Percentiles rank a stretch among this genome's conserved stretches.
Conservation (phyloP, 495 filamentous ascomycete genomes). For the Tuber aestivum region DNA sequence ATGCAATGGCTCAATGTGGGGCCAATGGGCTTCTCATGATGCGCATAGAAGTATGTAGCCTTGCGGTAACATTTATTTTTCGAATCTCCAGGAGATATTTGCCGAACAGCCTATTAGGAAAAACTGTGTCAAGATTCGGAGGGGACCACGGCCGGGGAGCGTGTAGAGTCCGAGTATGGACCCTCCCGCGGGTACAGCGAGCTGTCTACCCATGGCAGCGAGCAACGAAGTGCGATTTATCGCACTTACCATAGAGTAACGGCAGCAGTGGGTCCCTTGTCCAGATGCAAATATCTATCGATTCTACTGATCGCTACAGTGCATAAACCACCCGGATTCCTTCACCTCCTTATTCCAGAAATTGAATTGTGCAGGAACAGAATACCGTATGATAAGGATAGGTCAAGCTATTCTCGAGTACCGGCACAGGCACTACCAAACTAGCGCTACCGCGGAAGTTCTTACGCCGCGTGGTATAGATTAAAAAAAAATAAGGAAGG, state of each 20-base stretch:
- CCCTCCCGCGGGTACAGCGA: neutral
- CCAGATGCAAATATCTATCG: neutral
- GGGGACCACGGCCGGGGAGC: neutral
- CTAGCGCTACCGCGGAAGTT: neutral
- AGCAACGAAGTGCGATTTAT: neutral
- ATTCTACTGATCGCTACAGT: neutral
- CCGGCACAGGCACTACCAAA: neutral
- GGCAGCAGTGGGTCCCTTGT: neutral
- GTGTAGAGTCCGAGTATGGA: neutral
- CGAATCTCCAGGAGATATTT: neutral
- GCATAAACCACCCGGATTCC: neutral
- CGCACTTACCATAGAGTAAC: neutral
- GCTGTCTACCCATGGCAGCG: neutral
- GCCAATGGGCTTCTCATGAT: neutral
- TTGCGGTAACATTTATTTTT: conserved; percentile 6
- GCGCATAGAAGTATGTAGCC: neutral
- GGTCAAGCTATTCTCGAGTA: neutral
- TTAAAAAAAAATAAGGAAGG: neutral
- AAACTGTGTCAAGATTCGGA: neutral
- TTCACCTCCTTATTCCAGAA: neutral
- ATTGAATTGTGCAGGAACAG: neutral
- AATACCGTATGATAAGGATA: neutral
- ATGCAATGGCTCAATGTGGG: neutral
- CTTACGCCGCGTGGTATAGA: neutral
- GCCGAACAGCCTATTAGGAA: neutral